Base-by-base conservation (phyloP, 192 early-diverging fungal genomes). In the Fimicolochytrium jonesii region DNA sequence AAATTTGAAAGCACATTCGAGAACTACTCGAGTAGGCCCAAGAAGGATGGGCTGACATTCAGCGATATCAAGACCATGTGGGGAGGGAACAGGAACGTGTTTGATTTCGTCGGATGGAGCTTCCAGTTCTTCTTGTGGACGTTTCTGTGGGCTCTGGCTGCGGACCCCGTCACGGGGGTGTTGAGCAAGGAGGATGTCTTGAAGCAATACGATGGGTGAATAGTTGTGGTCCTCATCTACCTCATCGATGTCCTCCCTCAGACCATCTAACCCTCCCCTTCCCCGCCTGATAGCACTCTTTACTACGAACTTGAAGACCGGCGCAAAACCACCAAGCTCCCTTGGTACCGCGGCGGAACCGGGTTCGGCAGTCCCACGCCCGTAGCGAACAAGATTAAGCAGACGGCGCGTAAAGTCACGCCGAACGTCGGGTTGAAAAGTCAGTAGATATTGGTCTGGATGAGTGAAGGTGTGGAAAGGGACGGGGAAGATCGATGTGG, bases 91-190 rank as follows among this genome's bases (percentile, higher is more conserved):
- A 18, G 56, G n/a, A 44, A 44, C 41, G 56, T 59, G 4, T n/a
- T 18, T 11, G 56, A 59, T 30, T 11, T 44, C 25, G 31, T 59
- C 36, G 56, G 56, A 4, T 56, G 54, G 54, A 59, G 36, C 42
- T 59, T 59, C 41, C 56, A 59, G 36, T 3, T 59, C 37, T 59
- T 59, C 41, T 30, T 59, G 22, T 59, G 56, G 56, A 42, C 56
- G 3, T 59, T 39, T 42, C 28, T 59, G 36, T 59, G 56, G 56
- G 17, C 22, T 6, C 36, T 59, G 11, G 56, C 56, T 18, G 56
- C 56, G 4, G 56, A 44, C 39, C n/a, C n/a, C n/a, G 17, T 26
- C 4, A 34, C n/a, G 18, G 56, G 56, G 5, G 42, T 59, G 22
- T 29, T 59, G 23, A 2, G 6, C 34, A 59, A 59, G 42, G 56